Evolutionary conservation across 345 rosid species (phyloP).

Genomic region (Dipteronia dyeriana): DNA sequence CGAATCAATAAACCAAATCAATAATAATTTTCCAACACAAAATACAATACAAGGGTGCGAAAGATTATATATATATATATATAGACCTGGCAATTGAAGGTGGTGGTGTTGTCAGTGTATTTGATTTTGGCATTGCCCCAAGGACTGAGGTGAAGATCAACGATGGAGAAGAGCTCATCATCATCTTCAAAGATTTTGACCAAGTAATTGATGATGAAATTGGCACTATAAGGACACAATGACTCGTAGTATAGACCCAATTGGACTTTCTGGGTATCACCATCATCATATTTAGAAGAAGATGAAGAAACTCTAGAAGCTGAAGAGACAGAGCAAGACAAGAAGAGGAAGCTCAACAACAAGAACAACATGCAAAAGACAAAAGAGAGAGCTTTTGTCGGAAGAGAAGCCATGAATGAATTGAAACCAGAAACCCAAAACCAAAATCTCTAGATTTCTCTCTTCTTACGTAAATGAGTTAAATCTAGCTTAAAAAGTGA

Average conservation of each 20-base stretch:
- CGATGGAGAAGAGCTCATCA: slow-evolving; percentile 56
- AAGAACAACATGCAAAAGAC: neutral
- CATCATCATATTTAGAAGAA: neutral
- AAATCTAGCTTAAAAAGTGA: neutral
- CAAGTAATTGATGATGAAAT: slow-evolving; percentile 61
- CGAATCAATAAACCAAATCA: neutral
- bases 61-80: no score
- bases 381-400: slow-evolving; percentile 17
- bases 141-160: slow-evolving; percentile 73
- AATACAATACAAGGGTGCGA: neutral
- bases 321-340: slow-evolving; percentile 8
- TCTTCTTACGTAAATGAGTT: no score
- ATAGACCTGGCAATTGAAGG: slow-evolving; percentile 75
- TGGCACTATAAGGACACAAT: slow-evolving; percentile 75
- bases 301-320: slow-evolving; percentile 21
- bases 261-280: slow-evolving; percentile 46
- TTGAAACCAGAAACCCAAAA: neutral
- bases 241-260: slow-evolving; percentile 75
- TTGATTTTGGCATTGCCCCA: slow-evolving; percentile 77
- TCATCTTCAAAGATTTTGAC: slow-evolving; percentile 47
- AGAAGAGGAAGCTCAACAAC: neutral
- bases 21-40: neutral
- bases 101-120: slow-evolving; percentile 44
- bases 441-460: neutral
- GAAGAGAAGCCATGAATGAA: slow-evolving; percentile 29